Percentiles rank a stretch among this genome's conserved stretches.
These are phyloP conservation scores for Metrosideros polymorpha DNA, from an alignment of 441 rosid species.

Conservation along the genomic window DNA sequence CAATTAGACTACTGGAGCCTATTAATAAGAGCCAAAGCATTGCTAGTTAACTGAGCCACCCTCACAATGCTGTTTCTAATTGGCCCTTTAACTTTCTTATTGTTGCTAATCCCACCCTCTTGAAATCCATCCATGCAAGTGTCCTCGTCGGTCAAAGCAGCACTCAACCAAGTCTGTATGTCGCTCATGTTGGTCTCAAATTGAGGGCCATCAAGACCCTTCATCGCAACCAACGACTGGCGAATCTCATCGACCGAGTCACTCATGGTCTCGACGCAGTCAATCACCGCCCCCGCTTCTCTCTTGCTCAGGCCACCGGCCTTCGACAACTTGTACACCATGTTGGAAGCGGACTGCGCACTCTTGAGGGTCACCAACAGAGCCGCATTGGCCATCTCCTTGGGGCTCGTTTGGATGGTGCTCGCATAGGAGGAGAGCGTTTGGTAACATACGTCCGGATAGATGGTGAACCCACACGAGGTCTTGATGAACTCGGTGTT, in stretches of 20 bases:
- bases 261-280: background rate
- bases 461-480: background rate
- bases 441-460: background rate
- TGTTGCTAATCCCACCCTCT: background rate
- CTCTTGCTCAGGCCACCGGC: background rate
- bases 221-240: background rate
- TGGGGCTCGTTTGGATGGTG: background rate
- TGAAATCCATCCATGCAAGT: slow-evolving; percentile 28
- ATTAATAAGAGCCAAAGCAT: slow-evolving; percentile 29
- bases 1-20: background rate
- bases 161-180: slow-evolving; percentile 33
- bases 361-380: background rate
- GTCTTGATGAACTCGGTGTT: background rate
- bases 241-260: background rate
- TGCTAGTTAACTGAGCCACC: slow-evolving; percentile 31
- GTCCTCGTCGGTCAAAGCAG: slow-evolving; percentile 36
- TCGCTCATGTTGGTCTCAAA: slow-evolving; percentile 18
- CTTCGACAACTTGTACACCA: background rate
- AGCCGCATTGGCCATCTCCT: background rate
- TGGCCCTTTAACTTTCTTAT: slow-evolving; percentile 12
- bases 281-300: background rate
- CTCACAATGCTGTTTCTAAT: slow-evolving; percentile 8
- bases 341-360: background rate
- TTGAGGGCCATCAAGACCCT: slow-evolving; percentile 16
- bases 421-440: background rate